Conservation (phyloP, 768 basidiomycete species). For the Phaeolepiota aurea region DNA sequence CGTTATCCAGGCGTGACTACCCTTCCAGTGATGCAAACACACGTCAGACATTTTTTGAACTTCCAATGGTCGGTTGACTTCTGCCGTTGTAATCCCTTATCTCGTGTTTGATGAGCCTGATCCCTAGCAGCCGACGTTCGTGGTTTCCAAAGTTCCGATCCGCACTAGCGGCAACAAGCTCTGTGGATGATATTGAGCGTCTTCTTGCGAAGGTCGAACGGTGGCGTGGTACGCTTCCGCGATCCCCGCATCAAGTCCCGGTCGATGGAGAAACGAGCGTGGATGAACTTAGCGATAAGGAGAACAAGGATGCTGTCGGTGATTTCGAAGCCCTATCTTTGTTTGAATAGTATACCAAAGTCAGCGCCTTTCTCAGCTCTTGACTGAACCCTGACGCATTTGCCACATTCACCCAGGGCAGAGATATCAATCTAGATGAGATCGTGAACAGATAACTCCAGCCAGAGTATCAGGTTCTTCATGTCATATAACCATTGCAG, state of each 20-base stretch:
- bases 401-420: too few relatives aligned
- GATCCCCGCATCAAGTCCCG: conserved; percentile 12
- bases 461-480: too few relatives aligned
- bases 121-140: conserved; percentile 34
- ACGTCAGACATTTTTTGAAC: conserved; percentile 61
- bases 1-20: conserved; percentile 40
- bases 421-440: too few relatives aligned
- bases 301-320: conserved; percentile 5
- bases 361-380: too few relatives aligned
- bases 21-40: conserved; percentile 45
- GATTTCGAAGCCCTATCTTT: conserved; percentile 5
- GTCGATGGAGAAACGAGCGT: conserved; percentile 10
- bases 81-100: conserved; percentile 8
- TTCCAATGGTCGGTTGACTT: conserved; percentile 47
- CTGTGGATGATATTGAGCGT: conserved; percentile 36
- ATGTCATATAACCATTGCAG: too few relatives aligned
- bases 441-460: too few relatives aligned
- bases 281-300: conserved; percentile 4
- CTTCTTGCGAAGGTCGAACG: conserved; percentile 37
- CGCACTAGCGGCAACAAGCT: conserved; percentile 30
- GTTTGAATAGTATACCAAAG: conserved; percentile 1
- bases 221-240: conserved; percentile 36
- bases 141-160: conserved; percentile 52
- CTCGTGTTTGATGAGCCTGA: too few relatives aligned
- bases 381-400: too few relatives aligned